These are phyloP conservation scores for Fagopyrum esculentum DNA, from an alignment of 148 eudicot species.

Conservation along the genomic window DNA sequence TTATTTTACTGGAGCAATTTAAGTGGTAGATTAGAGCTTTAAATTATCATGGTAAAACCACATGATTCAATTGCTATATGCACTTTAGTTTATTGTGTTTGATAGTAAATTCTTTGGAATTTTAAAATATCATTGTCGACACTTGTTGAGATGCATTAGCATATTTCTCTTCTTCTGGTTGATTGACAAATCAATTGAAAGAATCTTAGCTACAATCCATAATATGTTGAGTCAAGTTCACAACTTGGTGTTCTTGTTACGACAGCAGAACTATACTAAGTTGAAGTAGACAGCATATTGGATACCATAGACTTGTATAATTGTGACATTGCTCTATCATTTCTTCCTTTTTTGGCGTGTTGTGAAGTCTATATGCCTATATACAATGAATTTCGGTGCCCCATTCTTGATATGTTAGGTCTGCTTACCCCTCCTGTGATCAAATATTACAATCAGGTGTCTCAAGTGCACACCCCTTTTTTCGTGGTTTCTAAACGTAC, in stretches of 20 bases:
- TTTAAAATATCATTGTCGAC: too few relatives aligned
- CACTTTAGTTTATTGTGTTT: too few relatives aligned
- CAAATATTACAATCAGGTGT: background rate
- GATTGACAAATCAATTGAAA: background rate
- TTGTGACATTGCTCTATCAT: background rate
- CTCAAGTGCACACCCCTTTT: background rate
- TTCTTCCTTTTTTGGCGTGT: background rate
- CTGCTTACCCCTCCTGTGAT: background rate
- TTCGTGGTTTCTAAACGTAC: too few relatives aligned
- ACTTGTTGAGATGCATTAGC: background rate
- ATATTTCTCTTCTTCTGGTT: background rate
- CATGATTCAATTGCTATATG: too few relatives aligned
- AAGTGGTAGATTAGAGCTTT: too few relatives aligned
- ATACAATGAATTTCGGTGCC: background rate
- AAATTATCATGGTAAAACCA: too few relatives aligned
- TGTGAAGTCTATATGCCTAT: background rate
- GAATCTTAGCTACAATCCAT: too few relatives aligned
- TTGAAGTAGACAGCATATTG: background rate
- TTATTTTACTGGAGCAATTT: too few relatives aligned
- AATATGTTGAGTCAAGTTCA: background rate
- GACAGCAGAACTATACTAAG: background rate
- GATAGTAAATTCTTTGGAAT: too few relatives aligned
- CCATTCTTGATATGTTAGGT: background rate
- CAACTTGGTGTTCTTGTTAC: background rate
- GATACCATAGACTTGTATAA: background rate